Base-by-base conservation (phyloP, 495 filamentous ascomycete species). In the Bacidia rubella region DNA sequence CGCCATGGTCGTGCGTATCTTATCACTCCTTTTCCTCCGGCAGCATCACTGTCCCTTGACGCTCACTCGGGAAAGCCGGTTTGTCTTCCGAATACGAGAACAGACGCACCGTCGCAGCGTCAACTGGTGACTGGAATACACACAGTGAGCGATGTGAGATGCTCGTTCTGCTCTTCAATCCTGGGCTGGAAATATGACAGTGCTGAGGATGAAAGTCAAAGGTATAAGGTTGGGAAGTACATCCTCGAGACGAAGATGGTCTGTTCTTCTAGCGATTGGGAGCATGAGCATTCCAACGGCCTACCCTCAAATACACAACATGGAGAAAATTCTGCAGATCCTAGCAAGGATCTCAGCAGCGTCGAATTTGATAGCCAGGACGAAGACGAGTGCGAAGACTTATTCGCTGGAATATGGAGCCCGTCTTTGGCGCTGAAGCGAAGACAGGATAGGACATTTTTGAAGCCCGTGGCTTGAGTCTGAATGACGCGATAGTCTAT, bases 111-210 rank as follows among this genome's bases (percentile, higher is more conserved):
- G 26, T 85, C 87, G 27, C 78, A 74, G 46, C 74, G 89, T 0
- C 78, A 85, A 58, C 73, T 95, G 0, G 83, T 87, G 23, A 95
- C 89, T 4, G 89, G 89, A 40, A 64, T 68, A 1, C 85, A 90
- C 63, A 79, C 79, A 1, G 74, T 80, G 27, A 72, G 72, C 45
- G 72, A 75, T 56, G 61, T 78, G 10, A 68, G 67, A 39, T 83
- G 81, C 61, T 62, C 74, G 26, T 66, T 82, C 50, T 85, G 90
- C 62, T 74, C 73, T 3, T 77, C 65, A 41, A 77, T 85, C 40
- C 63, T 97, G 17, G 90, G 90, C 10, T 97, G 90, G 90, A 95
- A 95, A 66, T 97, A 97, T 63, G 75, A 95, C 49, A 79, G 79
- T 41, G 90, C 90, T 0, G 81, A 83, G 49, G 85, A 95, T 60